Evolutionary conservation across 1,284 basidiomycete genomes (phyloP).

Genomic region (Amylostereum areolatum): DNA sequence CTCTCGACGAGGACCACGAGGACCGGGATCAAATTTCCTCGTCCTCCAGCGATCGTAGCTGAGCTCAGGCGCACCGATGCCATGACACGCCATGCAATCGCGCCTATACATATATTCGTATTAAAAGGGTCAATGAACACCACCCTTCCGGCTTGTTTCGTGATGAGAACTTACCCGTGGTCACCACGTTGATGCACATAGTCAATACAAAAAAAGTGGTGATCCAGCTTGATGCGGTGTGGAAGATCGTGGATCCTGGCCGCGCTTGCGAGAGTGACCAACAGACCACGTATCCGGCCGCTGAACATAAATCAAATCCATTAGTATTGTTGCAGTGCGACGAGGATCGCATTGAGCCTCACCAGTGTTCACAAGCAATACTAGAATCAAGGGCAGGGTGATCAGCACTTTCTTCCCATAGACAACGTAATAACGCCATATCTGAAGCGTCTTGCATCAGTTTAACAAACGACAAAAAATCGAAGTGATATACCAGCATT

Average conservation of each 20-base stretch:
- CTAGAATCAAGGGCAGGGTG: not conserved
- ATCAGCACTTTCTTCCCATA: not conserved
- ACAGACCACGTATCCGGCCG: not conserved
- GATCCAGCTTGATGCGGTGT: constrained; percentile 5
- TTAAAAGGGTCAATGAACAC: not conserved
- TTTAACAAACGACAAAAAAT: not conserved
- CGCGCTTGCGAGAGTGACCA: not conserved
- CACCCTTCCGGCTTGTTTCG: too few species aligned
- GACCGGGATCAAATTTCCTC: not conserved
- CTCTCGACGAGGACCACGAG: constrained; percentile 4
- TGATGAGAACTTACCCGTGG: constrained; percentile 8
- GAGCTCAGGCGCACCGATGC: too few species aligned
- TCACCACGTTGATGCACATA: constrained; percentile 8
- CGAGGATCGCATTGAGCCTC: too few species aligned
- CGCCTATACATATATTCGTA: not conserved
- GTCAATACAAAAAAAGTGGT: constrained; percentile 12
- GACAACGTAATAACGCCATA: not conserved
- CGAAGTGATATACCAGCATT: not conserved
- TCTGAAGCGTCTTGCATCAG: not conserved
- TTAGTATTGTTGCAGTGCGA: too few species aligned
- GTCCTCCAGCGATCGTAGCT: too few species aligned
- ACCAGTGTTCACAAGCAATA: not conserved
- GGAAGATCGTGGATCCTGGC: not conserved
- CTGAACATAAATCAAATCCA: too few species aligned
- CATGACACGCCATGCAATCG: not conserved